Base-by-base conservation (phyloP, 305 asterid species). In the Fraxinus sp. region DNA sequence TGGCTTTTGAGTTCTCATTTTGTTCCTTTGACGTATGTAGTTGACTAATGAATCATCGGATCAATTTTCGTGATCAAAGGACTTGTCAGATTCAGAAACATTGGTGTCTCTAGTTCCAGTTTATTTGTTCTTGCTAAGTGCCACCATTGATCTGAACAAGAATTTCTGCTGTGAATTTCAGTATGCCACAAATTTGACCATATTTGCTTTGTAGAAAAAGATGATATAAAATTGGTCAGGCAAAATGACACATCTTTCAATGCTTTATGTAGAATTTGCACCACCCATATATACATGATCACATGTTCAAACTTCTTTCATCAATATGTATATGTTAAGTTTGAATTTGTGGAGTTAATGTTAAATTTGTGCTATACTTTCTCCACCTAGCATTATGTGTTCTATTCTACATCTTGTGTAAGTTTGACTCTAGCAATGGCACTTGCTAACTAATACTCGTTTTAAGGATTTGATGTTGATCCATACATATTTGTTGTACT, bases 41-140 rank as follows among this genome's bases (percentile, higher is more conserved):
- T 78, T 79, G 6, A 82, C 20, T 33, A 70, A 9, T 10, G 86
- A 80, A 68, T 75, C 46, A 24, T 79, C 77, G 6, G 77, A 75
- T 28, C 83, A 73, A 55, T 80, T 90, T 10, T 13, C 85, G 30
- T 87, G 28, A 80, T 71, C 89, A 59, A 87, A 86, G 80, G 86
- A 84, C 83, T 28, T 64, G 30, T 18, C 83, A 11, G 86, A 78
- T 79, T 83, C 90, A 16, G 86, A 90, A 70, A 37, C 86, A 70
- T 35, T 83, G 92, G 93, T 90, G n/a, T 73, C 71, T 52, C 37
- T 83, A 20, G 59, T 84, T 39, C 64, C 75, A 79, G 57, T 33
- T 80, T 52, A 55, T 22, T 33, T 73, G 75, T 71, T 75, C 2
- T 77, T 55, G 6, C 36, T 3, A 13, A 7, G n/a, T 46, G 18